phyloP scores from a whole-genome alignment of 1,284 basidiomycete genomes.

The Ceratobasidium papillatum region DNA sequence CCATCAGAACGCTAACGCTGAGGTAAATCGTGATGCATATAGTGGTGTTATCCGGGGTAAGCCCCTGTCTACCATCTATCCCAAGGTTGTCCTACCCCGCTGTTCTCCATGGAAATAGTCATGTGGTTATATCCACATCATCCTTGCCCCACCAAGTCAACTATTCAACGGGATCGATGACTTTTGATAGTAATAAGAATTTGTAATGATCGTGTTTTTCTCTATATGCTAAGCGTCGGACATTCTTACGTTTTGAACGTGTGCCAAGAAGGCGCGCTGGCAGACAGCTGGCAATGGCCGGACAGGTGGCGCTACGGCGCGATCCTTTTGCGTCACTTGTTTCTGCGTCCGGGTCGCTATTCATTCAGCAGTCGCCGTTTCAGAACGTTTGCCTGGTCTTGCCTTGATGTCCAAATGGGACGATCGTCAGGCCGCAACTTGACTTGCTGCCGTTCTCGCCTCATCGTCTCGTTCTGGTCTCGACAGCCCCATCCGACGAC shows the following conservation, averaged over 20 bases:
- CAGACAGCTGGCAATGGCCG: constrained; percentile 4
- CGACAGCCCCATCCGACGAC: neutral
- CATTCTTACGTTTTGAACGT: neutral
- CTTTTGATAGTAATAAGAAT: neutral
- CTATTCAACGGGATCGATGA: neutral
- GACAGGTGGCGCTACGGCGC: constrained; percentile 1
- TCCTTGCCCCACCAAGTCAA: neutral
- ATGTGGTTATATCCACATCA: neutral
- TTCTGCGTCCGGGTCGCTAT: neutral
- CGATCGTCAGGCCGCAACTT: neutral
- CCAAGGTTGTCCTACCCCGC: neutral
- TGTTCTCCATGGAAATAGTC: constrained; percentile 14
- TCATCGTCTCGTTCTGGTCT: neutral
- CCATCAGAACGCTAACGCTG: constrained; percentile 15
- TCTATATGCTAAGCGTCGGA: neutral
- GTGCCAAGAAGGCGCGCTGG: neutral
- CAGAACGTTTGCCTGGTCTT: neutral
- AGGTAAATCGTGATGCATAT: constrained; percentile 10
- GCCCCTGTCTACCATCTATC: neutral
- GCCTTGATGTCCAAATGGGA: neutral
- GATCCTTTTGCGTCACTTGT: neutral
- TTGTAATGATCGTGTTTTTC: neutral
- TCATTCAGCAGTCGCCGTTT: neutral
- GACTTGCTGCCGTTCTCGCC: neutral
- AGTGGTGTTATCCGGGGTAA: neutral